A percentile compares a stretch with the other conserved stretches of the same genome.
Evolutionary conservation across 1,139 yeast species (phyloP).

Genomic region (Suhomyces bolitotheri): DNA sequence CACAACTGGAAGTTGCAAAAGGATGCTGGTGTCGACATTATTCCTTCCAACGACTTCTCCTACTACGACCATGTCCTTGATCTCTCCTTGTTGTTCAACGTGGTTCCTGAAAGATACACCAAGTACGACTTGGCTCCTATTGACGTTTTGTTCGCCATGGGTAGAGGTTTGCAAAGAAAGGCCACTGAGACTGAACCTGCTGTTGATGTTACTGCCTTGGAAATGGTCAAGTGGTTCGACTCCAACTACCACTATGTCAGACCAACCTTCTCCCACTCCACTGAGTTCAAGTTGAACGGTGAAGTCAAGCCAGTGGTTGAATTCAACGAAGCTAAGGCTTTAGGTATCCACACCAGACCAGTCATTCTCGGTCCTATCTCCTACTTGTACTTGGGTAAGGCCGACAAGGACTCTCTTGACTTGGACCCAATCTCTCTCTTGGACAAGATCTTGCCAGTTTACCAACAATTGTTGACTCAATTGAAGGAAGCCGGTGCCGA

Average conservation of each 20-base stretch:
- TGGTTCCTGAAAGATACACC: conserved; percentile 94
- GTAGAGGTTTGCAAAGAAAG: conserved; percentile 98
- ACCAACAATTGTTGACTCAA: conserved; percentile 83
- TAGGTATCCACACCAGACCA: conserved; percentile 96
- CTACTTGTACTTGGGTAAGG: conserved; percentile 91
- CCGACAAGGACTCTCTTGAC: conserved; percentile 96
- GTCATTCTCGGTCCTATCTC: conserved; percentile 96
- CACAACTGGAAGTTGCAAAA: conserved; percentile 97
- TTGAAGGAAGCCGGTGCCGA: conserved; percentile 94
- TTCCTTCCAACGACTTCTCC: conserved; percentile 97
- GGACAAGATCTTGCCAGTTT: conserved; percentile 87
- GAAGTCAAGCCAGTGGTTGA: conserved; percentile 97
- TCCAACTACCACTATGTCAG: conserved; percentile 99
- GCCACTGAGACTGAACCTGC: conserved; percentile 85
- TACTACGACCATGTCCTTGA: conserved; percentile 97
- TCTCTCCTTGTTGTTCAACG: conserved; percentile 89
- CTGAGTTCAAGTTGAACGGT: conserved; percentile 88
- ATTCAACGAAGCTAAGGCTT: conserved; percentile 95
- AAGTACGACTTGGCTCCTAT: conserved; percentile 86
- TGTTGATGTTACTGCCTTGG: conserved; percentile 97
- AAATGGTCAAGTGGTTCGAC: conserved; percentile 99
- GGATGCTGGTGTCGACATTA: conserved; percentile 95
- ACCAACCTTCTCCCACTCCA: conserved; percentile 96
- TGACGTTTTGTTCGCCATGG: conserved; percentile 97
- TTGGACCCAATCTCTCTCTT: conserved; percentile 88